These are phyloP conservation scores for Daedaleopsis nitida DNA, from an alignment of 768 basidiomycete species.

Conservation along the genomic window DNA sequence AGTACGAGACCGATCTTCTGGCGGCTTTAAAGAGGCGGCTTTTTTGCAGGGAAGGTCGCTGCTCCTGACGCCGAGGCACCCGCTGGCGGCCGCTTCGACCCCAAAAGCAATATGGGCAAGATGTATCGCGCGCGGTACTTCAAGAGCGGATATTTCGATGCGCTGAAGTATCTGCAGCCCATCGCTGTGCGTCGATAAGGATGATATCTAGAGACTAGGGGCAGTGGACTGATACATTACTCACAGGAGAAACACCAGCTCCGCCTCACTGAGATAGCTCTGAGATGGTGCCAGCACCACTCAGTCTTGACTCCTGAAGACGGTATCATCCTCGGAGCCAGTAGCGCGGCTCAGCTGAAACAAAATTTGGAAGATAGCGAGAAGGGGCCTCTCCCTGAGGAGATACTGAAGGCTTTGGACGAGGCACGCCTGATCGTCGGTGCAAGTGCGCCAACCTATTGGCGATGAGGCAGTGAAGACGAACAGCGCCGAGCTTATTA, in stretches of 20 bases:
- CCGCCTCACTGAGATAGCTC: constrained; percentile 53
- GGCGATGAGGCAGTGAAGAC: constrained; percentile 17
- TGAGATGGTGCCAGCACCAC: constrained; percentile 67
- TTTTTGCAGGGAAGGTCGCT: constrained; percentile 56
- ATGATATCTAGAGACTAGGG: neutral
- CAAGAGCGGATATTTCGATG: constrained; percentile 44
- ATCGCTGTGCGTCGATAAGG: constrained; percentile 38
- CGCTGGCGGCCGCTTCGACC: constrained; percentile 46
- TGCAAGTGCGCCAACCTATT: constrained; percentile 25
- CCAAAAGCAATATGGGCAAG: constrained; percentile 37
- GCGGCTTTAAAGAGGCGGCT: constrained; percentile 43
- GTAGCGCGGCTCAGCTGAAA: constrained; percentile 45
- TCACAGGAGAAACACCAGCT: constrained; percentile 46
- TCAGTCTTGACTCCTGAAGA: constrained; percentile 44
- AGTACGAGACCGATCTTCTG: neutral
- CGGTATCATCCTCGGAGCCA: constrained; percentile 52
- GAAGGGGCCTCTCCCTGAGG: constrained; percentile 57
- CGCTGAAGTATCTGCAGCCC: constrained; percentile 41
- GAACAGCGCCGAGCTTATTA: neutral
- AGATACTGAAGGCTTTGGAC: constrained; percentile 51
- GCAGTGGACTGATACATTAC: neutral
- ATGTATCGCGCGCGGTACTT: constrained; percentile 51
- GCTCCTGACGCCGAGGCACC: constrained; percentile 35
- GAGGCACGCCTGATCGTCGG: constrained; percentile 47
- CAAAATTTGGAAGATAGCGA: constrained; percentile 47